Conservation (phyloP, 2,329 filamentous ascomycete species). For the Phaeosphaeriaceae sp. region DNA sequence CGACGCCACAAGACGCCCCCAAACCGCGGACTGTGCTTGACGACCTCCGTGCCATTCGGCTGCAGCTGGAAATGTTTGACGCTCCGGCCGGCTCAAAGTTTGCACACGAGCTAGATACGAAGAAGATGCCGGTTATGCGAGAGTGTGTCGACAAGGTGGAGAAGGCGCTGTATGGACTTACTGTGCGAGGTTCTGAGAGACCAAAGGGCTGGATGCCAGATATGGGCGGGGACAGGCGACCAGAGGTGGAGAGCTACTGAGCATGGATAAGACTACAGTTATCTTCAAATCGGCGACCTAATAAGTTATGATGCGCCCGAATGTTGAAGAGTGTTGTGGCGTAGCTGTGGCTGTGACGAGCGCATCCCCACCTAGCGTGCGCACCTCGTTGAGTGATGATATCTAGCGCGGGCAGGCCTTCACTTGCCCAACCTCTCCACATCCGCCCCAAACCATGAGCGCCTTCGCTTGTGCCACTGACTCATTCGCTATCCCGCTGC, state of each 20-base stretch:
- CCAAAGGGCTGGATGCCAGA: slow-evolving; percentile 94
- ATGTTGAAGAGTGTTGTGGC: background rate
- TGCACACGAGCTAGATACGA: slow-evolving; percentile 66
- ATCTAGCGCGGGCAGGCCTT: slow-evolving; percentile 18
- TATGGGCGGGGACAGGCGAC: slow-evolving; percentile 55
- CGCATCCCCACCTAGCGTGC: slow-evolving; percentile 21
- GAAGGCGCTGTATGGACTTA: slow-evolving; percentile 83
- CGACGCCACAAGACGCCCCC: slow-evolving; percentile 20
- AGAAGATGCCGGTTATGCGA: slow-evolving; percentile 87
- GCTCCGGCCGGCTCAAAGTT: slow-evolving; percentile 61
- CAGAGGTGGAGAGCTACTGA: slow-evolving; percentile 52
- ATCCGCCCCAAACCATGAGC: slow-evolving; percentile 17
- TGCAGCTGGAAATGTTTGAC: slow-evolving; percentile 77
- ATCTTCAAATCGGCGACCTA: background rate
- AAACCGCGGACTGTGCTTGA: slow-evolving; percentile 70
- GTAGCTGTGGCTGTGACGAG: slow-evolving; percentile 20
- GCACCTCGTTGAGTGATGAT: slow-evolving; percentile 14
- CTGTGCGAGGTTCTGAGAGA: slow-evolving; percentile 84
- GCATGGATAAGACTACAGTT: background rate
- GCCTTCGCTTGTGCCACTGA: slow-evolving; percentile 24
- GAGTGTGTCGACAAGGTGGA: slow-evolving; percentile 94
- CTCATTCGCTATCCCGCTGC: slow-evolving; percentile 30
- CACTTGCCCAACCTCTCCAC: slow-evolving; percentile 20
- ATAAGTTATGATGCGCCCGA: background rate
- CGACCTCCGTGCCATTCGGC: slow-evolving; percentile 81